Percentiles rank a stretch among this genome's conserved stretches.
Conservation (phyloP, 306 rosid genomes). For the Abrus precatorius region DNA sequence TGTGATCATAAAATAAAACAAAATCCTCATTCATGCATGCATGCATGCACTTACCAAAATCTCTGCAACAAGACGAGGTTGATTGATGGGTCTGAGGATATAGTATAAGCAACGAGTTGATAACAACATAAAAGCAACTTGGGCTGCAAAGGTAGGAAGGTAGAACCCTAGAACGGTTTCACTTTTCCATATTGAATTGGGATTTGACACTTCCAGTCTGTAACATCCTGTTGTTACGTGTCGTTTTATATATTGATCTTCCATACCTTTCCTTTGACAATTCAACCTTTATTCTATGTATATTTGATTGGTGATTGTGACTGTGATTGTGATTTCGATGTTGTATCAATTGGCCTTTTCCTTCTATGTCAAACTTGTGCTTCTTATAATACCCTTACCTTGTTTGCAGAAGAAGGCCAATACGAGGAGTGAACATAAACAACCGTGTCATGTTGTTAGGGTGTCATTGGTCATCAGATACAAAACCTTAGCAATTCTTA, state of each 20-base stretch:
- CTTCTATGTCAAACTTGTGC: not conserved
- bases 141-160: constrained; percentile 42
- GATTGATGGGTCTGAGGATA: constrained; percentile 48
- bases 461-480: not conserved
- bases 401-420: not conserved
- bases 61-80: constrained; percentile 51
- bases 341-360: not conserved
- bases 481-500: not conserved
- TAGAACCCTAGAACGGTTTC: not conserved
- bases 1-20: not conserved
- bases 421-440: constrained; percentile 2
- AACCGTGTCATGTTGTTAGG: constrained; percentile 10
- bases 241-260: not conserved
- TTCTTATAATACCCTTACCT: not conserved
- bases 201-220: not conserved
- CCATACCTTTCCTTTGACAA: not conserved
- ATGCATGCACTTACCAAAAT: constrained; percentile 41
- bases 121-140: constrained; percentile 35
- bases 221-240: constrained; percentile 28
- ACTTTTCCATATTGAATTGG: constrained; percentile 43
- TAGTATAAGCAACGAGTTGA: constrained; percentile 10
- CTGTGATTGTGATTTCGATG: not conserved
- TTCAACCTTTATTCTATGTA: not conserved
- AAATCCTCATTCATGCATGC: not conserved
- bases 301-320: not conserved